These are phyloP conservation scores for Sclerotinia borealis DNA, from an alignment of 2,329 filamentous ascomycete genomes.

Conservation along the genomic window DNA sequence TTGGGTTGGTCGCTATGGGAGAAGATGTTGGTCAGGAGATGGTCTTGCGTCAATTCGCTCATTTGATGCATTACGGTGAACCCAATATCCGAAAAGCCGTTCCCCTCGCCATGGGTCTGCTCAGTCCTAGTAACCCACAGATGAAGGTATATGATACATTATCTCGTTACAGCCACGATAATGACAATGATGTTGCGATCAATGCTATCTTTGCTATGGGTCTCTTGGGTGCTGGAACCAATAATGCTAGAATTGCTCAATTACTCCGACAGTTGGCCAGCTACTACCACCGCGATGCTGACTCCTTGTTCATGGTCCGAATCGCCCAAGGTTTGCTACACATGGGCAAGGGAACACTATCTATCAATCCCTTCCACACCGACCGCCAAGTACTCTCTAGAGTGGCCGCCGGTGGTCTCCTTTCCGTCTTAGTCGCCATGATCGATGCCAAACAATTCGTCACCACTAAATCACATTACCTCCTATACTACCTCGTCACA, in stretches of 20 bases:
- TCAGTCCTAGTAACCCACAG: slow-evolving; percentile 96
- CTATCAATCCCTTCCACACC: slow-evolving; percentile 97
- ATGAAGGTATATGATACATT: slow-evolving; percentile 99
- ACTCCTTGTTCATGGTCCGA: slow-evolving; percentile 97
- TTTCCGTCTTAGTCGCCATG: slow-evolving; percentile 86
- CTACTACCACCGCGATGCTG: slow-evolving; percentile 96
- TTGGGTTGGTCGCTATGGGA: slow-evolving; percentile 94
- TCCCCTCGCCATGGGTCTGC: slow-evolving; percentile 89
- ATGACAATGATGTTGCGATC: slow-evolving; percentile 94
- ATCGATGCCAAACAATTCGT: slow-evolving; percentile 90
- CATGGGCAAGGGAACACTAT: slow-evolving; percentile 98
- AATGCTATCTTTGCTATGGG: slow-evolving; percentile 99
- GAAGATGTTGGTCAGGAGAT: slow-evolving; percentile 98
- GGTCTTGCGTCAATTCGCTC: slow-evolving; percentile 94
- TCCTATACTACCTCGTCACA: slow-evolving; percentile 94
- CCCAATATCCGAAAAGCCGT: slow-evolving; percentile 95
- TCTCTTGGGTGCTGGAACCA: slow-evolving; percentile 90
- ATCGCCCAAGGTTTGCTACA: slow-evolving; percentile 96
- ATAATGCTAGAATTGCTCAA: slow-evolving; percentile 94
- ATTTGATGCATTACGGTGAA: slow-evolving; percentile 98
- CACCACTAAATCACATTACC: slow-evolving; percentile 68
- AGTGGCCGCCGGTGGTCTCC: slow-evolving; percentile 80
- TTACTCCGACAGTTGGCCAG: slow-evolving; percentile 89
- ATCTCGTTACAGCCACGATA: slow-evolving; percentile 96
- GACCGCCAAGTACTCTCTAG: slow-evolving; percentile 92